phyloP scores from a whole-genome alignment of 176 grass and related monocot genomes.

The Eleusine indica region DNA sequence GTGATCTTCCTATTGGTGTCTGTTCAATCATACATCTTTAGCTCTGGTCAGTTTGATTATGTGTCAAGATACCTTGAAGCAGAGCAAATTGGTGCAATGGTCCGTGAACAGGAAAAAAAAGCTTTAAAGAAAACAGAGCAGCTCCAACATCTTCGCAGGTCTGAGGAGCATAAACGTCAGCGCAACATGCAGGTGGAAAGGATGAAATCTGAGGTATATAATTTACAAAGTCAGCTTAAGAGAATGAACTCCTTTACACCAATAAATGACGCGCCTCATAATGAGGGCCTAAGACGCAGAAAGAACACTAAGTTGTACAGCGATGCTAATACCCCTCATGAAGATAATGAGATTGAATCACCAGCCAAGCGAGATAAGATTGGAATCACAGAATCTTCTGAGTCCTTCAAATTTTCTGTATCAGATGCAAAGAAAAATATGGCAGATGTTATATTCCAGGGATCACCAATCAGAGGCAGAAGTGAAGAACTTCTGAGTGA shows the following conservation, averaged over 20 bases:
- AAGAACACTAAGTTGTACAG: conserved; percentile 44
- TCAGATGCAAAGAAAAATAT: conserved; percentile 52
- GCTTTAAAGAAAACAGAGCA: conserved; percentile 88
- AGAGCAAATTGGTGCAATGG: conserved; percentile 96
- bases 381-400: conserved; percentile 44
- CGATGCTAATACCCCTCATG: conserved; percentile 22
- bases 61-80: conserved; percentile 96
- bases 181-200: conserved; percentile 93
- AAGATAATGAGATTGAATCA: conserved; percentile 51
- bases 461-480: conserved; percentile 48
- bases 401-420: conserved; percentile 67
- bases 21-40: conserved; percentile 94
- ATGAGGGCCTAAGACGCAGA: conserved; percentile 74
- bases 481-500: conserved; percentile 60
- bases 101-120: conserved; percentile 92
- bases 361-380: conserved; percentile 51
- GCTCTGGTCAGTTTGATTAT: conserved; percentile 89
- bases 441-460: conserved; percentile 38
- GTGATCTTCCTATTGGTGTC: conserved; percentile 92
- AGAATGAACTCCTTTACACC: conserved; percentile 73
- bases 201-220: conserved; percentile 97
- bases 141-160: conserved; percentile 78
- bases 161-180: conserved; percentile 85
- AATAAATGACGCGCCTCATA: conserved; percentile 47
- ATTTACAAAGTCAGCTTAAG: conserved; percentile 92